Percentiles rank a stretch among this genome's conserved stretches.
These are phyloP conservation scores for Exophiala phaeomuriformis DNA, from an alignment of 2,329 filamentous ascomycete species.

Conservation along the genomic window DNA sequence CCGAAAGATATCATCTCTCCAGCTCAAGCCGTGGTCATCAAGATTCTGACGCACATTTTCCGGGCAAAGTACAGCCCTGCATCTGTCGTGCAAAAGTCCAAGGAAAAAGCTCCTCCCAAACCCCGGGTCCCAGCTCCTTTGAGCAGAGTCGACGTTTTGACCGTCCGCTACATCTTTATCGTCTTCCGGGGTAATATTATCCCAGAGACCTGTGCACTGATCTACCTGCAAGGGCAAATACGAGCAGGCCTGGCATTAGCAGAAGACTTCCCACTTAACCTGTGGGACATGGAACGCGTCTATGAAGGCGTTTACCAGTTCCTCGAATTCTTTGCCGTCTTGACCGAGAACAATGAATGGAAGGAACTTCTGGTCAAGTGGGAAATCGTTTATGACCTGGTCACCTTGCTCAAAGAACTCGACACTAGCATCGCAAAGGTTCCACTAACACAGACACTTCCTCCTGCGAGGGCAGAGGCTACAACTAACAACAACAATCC, in stretches of 20 bases:
- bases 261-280: slow-evolving; percentile 84
- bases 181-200: slow-evolving; percentile 89
- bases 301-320: slow-evolving; percentile 94
- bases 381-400: slow-evolving; percentile 82
- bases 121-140: slow-evolving; percentile 50
- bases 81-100: slow-evolving; percentile 37
- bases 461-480: slow-evolving; percentile 4
- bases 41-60: slow-evolving; percentile 85
- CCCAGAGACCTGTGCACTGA: slow-evolving; percentile 87
- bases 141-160: slow-evolving; percentile 53
- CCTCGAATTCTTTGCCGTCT: slow-evolving; percentile 83
- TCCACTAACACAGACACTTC: slow-evolving; percentile 31
- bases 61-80: slow-evolving; percentile 52
- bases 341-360: slow-evolving; percentile 77
- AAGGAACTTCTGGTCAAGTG: slow-evolving; percentile 81
- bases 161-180: slow-evolving; percentile 83
- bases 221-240: slow-evolving; percentile 87
- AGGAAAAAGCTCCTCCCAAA: slow-evolving; percentile 44
- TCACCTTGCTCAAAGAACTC: slow-evolving; percentile 77
- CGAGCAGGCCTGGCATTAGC: slow-evolving; percentile 66
- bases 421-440: slow-evolving; percentile 84
- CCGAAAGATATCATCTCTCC: slow-evolving; percentile 95
- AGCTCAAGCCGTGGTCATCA: slow-evolving; percentile 85
- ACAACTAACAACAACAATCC: no score
- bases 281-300: slow-evolving; percentile 96